phyloP scores from a whole-genome alignment of 192 early-diverging fungal species.

The Blastocladiella britannica region DNA sequence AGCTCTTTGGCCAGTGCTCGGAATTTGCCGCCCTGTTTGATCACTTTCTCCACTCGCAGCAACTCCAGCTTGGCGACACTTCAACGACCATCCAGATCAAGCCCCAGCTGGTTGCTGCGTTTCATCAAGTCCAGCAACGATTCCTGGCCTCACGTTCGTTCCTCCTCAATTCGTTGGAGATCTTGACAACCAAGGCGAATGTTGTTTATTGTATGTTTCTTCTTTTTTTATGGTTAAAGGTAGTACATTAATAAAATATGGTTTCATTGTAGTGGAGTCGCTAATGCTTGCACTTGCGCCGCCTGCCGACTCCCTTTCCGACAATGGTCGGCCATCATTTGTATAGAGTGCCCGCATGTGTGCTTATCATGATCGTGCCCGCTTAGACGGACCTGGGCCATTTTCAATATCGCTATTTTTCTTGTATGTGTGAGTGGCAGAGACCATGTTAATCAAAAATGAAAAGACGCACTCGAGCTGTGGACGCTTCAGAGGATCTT shows the following conservation, averaged over 20 bases:
- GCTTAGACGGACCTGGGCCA: neutral
- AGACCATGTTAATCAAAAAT: neutral
- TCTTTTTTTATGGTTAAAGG: neutral
- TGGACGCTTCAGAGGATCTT: neutral
- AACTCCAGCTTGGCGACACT: neutral
- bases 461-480: neutral
- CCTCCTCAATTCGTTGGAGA: neutral
- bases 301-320: no score
- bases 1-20: neutral
- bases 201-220: neutral
- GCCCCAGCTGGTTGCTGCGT: neutral
- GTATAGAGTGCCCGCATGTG: no score
- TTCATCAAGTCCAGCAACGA: neutral
- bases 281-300: neutral
- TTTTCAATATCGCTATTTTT: no score
- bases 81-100: neutral
- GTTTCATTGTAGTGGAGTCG: neutral
- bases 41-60: neutral
- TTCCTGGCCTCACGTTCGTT: neutral
- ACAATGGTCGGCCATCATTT: no score
- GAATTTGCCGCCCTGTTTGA: neutral
- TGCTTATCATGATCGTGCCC: no score
- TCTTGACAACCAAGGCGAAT: neutral
- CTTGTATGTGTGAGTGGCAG: neutral
- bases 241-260: neutral